Conservation (phyloP, 371 early-diverging fungal genomes). For the Syncephalastrum monosporum region DNA sequence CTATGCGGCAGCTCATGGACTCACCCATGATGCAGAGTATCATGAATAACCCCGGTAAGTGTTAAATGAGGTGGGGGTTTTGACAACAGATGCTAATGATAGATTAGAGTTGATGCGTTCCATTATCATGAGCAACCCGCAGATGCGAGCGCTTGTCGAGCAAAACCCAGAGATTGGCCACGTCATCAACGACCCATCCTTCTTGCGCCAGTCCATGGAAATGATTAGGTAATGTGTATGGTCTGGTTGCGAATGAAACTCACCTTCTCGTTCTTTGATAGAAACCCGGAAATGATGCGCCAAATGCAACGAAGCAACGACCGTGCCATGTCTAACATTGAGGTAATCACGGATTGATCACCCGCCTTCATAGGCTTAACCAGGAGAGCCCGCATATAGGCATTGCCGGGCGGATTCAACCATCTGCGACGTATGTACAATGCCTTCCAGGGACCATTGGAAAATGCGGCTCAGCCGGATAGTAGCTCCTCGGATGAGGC, state of each 20-base stretch:
- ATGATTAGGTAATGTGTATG: conserved; percentile 42
- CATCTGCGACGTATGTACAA: conserved; percentile 81
- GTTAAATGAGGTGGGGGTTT: background rate
- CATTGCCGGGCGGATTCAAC: conserved; percentile 83
- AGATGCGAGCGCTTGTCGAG: conserved; percentile 63
- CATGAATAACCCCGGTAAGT: conserved; percentile 43
- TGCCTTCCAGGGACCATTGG: conserved; percentile 73
- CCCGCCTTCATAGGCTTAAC: background rate
- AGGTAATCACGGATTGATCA: conserved; percentile 32
- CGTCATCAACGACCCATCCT: conserved; percentile 74
- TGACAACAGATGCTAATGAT: too few relatives aligned
- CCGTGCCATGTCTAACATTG: conserved; percentile 83
- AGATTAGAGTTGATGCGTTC: conserved; percentile 64
- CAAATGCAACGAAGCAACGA: conserved; percentile 86
- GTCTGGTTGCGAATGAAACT: background rate
- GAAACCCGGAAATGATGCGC: conserved; percentile 80
- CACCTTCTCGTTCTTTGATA: conserved; percentile 4
- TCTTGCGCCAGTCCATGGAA: conserved; percentile 68
- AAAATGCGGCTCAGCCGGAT: conserved; percentile 41
- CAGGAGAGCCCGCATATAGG: conserved; percentile 14
- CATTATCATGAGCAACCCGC: conserved; percentile 74
- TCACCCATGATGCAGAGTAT: conserved; percentile 50
- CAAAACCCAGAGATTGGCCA: conserved; percentile 80
- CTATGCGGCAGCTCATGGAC: conserved; percentile 54
- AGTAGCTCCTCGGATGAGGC: conserved; percentile 57